These are phyloP conservation scores for Naumovozyma dairenensis DNA, from an alignment of 805 yeast species.

Conservation along the genomic window DNA sequence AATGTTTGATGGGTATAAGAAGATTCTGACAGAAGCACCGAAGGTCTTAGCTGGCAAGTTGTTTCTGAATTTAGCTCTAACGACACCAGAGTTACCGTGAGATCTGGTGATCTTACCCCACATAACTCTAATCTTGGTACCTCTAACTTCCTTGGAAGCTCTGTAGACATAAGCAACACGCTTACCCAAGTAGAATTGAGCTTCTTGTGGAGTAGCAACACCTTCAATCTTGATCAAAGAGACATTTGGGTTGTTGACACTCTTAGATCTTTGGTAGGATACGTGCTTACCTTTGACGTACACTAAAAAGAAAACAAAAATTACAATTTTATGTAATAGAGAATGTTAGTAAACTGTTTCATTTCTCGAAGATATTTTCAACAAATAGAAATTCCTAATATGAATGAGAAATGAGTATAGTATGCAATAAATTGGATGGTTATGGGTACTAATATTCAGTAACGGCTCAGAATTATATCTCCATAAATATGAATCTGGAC, in stretches of 20 bases:
- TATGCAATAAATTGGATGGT: too few relatives aligned
- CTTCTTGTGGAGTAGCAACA: conserved; percentile 82
- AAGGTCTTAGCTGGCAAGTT: conserved; percentile 98
- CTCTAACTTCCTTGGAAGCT: conserved; percentile 94
- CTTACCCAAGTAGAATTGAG: conserved; percentile 98
- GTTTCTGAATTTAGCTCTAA: conserved; percentile 96
- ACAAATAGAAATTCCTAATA: too few relatives aligned
- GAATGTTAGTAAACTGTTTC: conserved; percentile 5
- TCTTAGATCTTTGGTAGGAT: conserved; percentile 98
- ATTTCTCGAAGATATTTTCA: too few relatives aligned
- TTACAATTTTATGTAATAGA: not conserved
- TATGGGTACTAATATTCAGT: too few relatives aligned
- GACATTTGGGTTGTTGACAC: conserved; percentile 93
- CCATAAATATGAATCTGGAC: too few relatives aligned
- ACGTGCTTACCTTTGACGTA: conserved; percentile 99
- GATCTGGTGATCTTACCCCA: conserved; percentile 99
- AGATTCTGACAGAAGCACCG: conserved; percentile 98
- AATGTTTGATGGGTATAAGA: conserved; percentile 99
- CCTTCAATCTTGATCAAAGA: conserved; percentile 96
- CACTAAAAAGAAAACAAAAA: conserved; percentile 37
- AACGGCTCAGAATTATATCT: too few relatives aligned
- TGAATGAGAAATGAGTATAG: too few relatives aligned
- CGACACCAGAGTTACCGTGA: conserved; percentile 97
- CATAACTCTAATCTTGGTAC: conserved; percentile 97
- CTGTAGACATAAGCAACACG: conserved; percentile 98